These are phyloP conservation scores for Syzygium aqueum DNA, from an alignment of 345 rosid species.

Conservation along the genomic window DNA sequence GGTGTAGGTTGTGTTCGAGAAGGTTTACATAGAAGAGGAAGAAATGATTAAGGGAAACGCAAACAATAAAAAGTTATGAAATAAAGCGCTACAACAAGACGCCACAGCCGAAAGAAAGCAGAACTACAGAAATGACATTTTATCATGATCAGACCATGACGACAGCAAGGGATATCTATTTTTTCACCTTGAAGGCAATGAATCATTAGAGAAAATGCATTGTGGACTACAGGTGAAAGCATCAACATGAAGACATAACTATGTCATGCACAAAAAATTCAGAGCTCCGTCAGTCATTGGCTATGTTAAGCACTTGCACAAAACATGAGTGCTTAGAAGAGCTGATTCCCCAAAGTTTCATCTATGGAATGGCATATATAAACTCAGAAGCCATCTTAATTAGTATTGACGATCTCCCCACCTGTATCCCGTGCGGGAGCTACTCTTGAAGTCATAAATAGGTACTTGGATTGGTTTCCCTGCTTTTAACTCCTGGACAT, in stretches of 20 bases:
- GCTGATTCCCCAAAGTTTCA: not conserved
- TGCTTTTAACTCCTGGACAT: conserved; percentile 66
- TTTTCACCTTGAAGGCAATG: not conserved
- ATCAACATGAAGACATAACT: not conserved
- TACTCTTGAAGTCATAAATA: conserved; percentile 90
- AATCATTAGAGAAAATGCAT: not conserved
- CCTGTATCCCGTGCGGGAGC: conserved; percentile 94
- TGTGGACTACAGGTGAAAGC: not conserved
- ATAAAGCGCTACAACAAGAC: not conserved
- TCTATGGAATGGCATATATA: not conserved
- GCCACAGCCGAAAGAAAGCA: not conserved
- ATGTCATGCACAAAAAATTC: not conserved
- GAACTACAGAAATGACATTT: not conserved
- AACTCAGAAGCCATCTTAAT: not conserved
- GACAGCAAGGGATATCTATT: not conserved
- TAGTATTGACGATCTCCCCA: conserved; percentile 2
- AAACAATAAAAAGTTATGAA: not conserved
- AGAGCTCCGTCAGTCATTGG: not conserved
- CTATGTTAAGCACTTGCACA: not conserved
- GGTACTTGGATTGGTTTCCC: conserved; percentile 83
- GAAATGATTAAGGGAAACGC: not conserved
- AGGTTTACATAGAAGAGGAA: not conserved
- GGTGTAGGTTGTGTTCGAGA: conserved; percentile 4
- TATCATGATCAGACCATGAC: not conserved
- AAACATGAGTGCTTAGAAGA: not conserved